phyloP scores from a whole-genome alignment of 768 basidiomycete genomes.

The Peribolospora kevripleyi region DNA sequence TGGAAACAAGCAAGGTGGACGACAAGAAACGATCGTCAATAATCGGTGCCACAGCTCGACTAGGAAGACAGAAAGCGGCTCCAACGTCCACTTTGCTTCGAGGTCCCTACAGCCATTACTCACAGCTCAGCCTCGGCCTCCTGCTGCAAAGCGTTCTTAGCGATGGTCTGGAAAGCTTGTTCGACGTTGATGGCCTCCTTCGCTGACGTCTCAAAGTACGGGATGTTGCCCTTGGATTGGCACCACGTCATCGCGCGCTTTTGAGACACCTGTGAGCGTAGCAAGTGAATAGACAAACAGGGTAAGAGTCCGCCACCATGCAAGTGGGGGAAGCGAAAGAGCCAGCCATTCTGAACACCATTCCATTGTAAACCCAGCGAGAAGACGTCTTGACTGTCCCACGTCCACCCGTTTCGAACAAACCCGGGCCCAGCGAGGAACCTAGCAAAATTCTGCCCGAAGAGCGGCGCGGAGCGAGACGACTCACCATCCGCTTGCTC shows the following conservation, averaged over 20 bases:
- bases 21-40: background rate
- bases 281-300: background rate
- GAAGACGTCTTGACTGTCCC: too few species aligned
- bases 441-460: background rate
- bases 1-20: background rate
- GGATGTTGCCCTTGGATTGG: conserved; percentile 96
- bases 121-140: conserved; percentile 89
- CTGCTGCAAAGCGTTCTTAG: conserved; percentile 96
- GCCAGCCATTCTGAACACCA: background rate
- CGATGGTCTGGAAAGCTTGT: conserved; percentile 97
- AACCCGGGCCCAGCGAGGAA: too few species aligned
- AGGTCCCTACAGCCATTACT: conserved; percentile 13
- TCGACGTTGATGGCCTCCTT: conserved; percentile 99
- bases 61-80: background rate
- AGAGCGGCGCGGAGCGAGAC: background rate
- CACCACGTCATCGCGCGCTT: conserved; percentile 99
- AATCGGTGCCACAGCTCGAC: background rate
- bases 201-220: conserved; percentile 98
- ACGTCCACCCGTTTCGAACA: too few species aligned
- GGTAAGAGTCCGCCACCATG: background rate
- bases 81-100: background rate
- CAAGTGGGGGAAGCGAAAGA: background rate
- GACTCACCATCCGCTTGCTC: conserved; percentile 72
- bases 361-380: background rate
- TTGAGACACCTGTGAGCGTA: conserved; percentile 58